phyloP scores from a whole-genome alignment of 805 yeast species.

The Kodamaea restingae region DNA sequence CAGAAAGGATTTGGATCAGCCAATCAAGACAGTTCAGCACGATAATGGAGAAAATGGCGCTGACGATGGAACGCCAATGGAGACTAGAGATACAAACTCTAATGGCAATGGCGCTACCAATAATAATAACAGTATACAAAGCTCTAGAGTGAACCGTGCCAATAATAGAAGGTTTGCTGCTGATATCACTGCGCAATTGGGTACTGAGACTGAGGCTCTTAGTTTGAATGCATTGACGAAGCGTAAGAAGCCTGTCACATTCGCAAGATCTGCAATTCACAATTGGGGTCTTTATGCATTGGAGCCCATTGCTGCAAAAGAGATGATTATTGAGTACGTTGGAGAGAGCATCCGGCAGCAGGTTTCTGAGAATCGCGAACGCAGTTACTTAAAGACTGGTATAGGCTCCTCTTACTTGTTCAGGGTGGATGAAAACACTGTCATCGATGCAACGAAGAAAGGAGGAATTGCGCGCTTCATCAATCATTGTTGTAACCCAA shows the following conservation, averaged over 20 bases:
- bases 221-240: slow-evolving; percentile 84
- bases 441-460: slow-evolving; percentile 93
- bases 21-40: slow-evolving; percentile 70
- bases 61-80: slow-evolving; percentile 13
- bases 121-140: slow-evolving; percentile 39
- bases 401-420: slow-evolving; percentile 93
- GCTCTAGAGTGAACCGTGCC: slow-evolving; percentile 83
- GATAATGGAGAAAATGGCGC: slow-evolving; percentile 45
- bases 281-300: slow-evolving; percentile 97
- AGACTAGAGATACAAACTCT: slow-evolving; percentile 13
- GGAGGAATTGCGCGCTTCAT: slow-evolving; percentile 98
- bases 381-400: slow-evolving; percentile 79
- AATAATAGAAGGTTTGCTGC: slow-evolving; percentile 85
- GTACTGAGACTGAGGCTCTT: slow-evolving; percentile 76
- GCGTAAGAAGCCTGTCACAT: slow-evolving; percentile 90
- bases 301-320: slow-evolving; percentile 93
- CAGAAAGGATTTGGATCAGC: slow-evolving; percentile 53
- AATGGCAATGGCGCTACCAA: slow-evolving; percentile 11
- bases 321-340: slow-evolving; percentile 96
- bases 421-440: slow-evolving; percentile 89
- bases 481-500: slow-evolving; percentile 96
- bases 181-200: slow-evolving; percentile 79
- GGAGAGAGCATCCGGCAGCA: slow-evolving; percentile 94
- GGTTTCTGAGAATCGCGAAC: slow-evolving; percentile 89
- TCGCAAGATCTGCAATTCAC: slow-evolving; percentile 95